These are phyloP conservation scores for Cyanodermella asteris DNA, from an alignment of 2,329 filamentous ascomycete species.

Conservation along the genomic window DNA sequence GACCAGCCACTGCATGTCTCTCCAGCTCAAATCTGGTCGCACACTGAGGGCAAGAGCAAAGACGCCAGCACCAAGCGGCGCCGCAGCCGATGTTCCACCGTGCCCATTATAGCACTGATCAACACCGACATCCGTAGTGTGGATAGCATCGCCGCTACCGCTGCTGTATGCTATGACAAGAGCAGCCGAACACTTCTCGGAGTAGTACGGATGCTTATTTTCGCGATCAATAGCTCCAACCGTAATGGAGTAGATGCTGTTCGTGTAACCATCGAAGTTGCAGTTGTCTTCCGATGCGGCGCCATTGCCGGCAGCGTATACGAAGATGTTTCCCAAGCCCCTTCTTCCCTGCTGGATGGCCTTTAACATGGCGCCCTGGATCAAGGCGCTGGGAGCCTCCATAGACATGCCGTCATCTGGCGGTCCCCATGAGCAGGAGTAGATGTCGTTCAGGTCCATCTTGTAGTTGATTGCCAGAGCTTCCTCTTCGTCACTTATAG, in stretches of 20 bases:
- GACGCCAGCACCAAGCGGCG: constrained; percentile 76
- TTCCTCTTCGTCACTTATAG: constrained; percentile 83
- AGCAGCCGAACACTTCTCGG: constrained; percentile 86
- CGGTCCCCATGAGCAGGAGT: constrained; percentile 96
- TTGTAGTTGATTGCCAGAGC: constrained; percentile 82
- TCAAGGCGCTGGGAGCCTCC: constrained; percentile 79
- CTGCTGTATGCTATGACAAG: constrained; percentile 94
- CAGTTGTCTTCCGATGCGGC: constrained; percentile 78
- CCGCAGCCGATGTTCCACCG: constrained; percentile 86
- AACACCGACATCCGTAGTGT: constrained; percentile 82
- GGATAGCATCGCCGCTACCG: constrained; percentile 69
- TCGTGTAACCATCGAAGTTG: constrained; percentile 98
- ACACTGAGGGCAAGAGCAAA: constrained; percentile 71
- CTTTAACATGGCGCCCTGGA: constrained; percentile 75
- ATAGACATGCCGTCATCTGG: constrained; percentile 84
- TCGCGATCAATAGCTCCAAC: constrained; percentile 80
- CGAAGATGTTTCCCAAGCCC: constrained; percentile 75
- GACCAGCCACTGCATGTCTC: constrained; percentile 82
- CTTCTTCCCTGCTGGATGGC: constrained; percentile 71
- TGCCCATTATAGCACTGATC: constrained; percentile 64
- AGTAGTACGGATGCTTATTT: constrained; percentile 84
- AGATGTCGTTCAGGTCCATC: constrained; percentile 81
- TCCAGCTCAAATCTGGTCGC: constrained; percentile 74
- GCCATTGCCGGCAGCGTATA: constrained; percentile 92
- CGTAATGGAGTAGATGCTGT: constrained; percentile 97